Base-by-base conservation (phyloP, 164 flowering plant species). In the Euptelea pleiosperma region DNA sequence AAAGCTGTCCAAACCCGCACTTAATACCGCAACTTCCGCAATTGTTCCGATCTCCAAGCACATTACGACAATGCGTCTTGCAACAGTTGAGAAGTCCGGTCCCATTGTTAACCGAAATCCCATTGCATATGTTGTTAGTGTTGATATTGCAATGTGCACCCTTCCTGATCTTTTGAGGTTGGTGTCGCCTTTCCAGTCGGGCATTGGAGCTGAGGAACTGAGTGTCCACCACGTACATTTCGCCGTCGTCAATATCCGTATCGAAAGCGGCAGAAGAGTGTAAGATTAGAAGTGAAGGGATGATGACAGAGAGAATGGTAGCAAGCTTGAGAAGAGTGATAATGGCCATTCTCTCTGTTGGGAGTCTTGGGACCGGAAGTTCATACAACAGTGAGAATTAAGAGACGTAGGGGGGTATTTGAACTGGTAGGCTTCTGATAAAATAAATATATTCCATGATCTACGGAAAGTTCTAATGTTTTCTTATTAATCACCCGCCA, bases 31-130 rank as follows among this genome's bases (percentile, higher is more conserved):
- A 83, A 1, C 3, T 3, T 1, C 87, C 84, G 35, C 89, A 82
- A 69, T 86, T 79, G 67, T 84, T 82, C 61, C 48, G 25, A 44
- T 84, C 87, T 0, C 77, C 65, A 0, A 77, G 77, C 51, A 82
- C 57, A 41, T 84, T 77, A 0, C 80, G 68, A 52, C 87, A 86
- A 58, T 81, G 84, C 21, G 48, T 79, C 79, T 78, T 79, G 84
- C 89, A 86, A 62, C 93, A 86, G 7, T 77, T 57, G 14, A 72
- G 72, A 21, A 67, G 49, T 18, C 69, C 72, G 1, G 69, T 52
- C 29, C 72, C 63, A 12, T 64, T 64, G 44, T 63, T 67, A 6
- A 72, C 69, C 1, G 46, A 12, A 2, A 72, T 31, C 0, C 69
- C 66, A 15, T 54, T 41, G 51, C 75, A 71, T 12, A 71, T 56